phyloP scores from a whole-genome alignment of 371 early-diverging fungal genomes.

The Synchytrium microbalum region DNA sequence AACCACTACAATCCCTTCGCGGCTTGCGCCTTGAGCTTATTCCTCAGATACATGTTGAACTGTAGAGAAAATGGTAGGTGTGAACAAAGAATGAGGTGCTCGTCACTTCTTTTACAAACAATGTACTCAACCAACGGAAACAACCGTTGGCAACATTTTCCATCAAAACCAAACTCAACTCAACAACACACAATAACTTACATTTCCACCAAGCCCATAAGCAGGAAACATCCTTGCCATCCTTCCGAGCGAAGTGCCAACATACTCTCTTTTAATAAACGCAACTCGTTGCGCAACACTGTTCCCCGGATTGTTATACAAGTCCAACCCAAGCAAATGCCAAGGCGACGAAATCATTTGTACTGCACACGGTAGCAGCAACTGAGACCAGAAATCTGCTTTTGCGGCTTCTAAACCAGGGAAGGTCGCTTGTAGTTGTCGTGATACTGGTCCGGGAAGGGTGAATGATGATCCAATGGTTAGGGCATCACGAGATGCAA shows the following conservation, averaged over 20 bases:
- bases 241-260: neutral
- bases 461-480: slow-evolving; percentile 62
- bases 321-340: neutral
- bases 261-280: neutral
- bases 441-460: slow-evolving; percentile 41
- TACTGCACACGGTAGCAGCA: neutral
- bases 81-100: too few species aligned
- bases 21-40: too few species aligned
- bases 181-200: neutral
- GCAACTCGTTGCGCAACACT: neutral
- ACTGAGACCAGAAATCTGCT: neutral
- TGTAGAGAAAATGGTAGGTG: too few species aligned
- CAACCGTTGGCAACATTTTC: too few species aligned
- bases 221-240: neutral
- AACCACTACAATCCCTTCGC: too few species aligned
- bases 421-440: slow-evolving; percentile 18
- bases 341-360: neutral
- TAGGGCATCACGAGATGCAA: slow-evolving; percentile 50
- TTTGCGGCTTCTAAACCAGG: slow-evolving; percentile 10
- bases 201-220: neutral
- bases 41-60: too few species aligned
- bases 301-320: neutral
- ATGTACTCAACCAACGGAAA: too few species aligned
- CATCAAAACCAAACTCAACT: too few species aligned
- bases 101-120: too few species aligned